Base-by-base conservation (phyloP, 139 green algal species). In the Tetraselmis chui region DNA sequence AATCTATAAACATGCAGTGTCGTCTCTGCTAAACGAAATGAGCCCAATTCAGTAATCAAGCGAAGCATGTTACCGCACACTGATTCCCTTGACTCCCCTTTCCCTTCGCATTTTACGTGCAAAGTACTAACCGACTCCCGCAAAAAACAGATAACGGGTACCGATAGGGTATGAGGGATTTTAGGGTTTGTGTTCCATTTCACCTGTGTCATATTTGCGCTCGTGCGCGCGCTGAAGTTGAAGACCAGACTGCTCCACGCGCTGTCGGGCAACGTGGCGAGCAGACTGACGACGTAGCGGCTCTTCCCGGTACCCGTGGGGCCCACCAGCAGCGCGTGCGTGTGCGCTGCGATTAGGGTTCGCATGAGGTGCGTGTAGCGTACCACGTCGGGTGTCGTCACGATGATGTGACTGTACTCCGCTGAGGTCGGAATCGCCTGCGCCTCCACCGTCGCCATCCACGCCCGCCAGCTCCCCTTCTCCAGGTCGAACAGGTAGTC, bases 151-250 rank as follows among this genome's bases (percentile, higher is more conserved):
- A n/a, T n/a, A n/a, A n/a, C n/a, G n/a, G n/a, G n/a, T n/a, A n/a
- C n/a, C n/a, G n/a, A n/a, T n/a, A 76, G 59, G 59, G 59, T 76
- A 76, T 76, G 24, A 27, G 59, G 24, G 25, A 76, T 76, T 76
- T 76, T 76, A 27, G 59, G 24, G 25, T 76, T 76, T 45, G 26
- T 27, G 31, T 79, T 25, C 23, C 25, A 23, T 32, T 82, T 1
- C 79, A 86, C 85, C 84, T 94, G 91, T 29, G 90, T 92, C 86
- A 93, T 90, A 84, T 96, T 96, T 74, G 90, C 89, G 79, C 85
- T 92, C 18, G 92, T 96, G 77, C 94, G 92, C 59, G 92, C 92
- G 75, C 79, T 89, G 85, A 96, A 95, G 28, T 88, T 91, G 83
- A 89, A 90, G 2, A 87, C 79, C 79, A 92, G 88, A 83, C 76